phyloP scores from a whole-genome alignment of 2,329 filamentous ascomycete genomes.

The Aspergillus terreus region DNA sequence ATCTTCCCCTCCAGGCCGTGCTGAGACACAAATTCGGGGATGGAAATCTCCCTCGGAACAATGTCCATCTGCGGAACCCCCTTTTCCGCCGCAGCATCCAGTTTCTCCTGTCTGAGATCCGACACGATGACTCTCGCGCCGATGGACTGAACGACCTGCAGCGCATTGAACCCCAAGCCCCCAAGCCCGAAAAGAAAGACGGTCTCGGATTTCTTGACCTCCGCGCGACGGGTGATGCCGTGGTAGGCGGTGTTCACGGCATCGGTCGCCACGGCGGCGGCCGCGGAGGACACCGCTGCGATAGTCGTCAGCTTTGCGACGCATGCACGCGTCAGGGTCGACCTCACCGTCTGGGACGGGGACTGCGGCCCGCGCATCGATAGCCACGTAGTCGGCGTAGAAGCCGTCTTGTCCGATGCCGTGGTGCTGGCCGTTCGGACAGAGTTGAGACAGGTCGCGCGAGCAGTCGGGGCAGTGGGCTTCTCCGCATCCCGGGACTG shows the following conservation, averaged over 20 bases:
- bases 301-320: not conserved
- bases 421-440: slow-evolving; percentile 32
- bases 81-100: slow-evolving; percentile 24
- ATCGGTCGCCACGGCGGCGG: slow-evolving; percentile 40
- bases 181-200: slow-evolving; percentile 42
- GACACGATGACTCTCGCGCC: slow-evolving; percentile 43
- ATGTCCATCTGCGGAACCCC: slow-evolving; percentile 31
- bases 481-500: slow-evolving; percentile 25
- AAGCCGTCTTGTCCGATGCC: slow-evolving; percentile 45
- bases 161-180: slow-evolving; percentile 41
- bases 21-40: slow-evolving; percentile 27
- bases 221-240: slow-evolving; percentile 34
- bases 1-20: slow-evolving; percentile 20
- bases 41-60: slow-evolving; percentile 25
- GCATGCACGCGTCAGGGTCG: not conserved
- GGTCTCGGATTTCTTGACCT: slow-evolving; percentile 34
- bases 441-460: slow-evolving; percentile 33
- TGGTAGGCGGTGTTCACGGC: slow-evolving; percentile 42
- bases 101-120: slow-evolving; percentile 31
- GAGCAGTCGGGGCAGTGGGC: slow-evolving; percentile 37
- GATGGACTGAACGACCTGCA: slow-evolving; percentile 45
- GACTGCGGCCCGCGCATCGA: slow-evolving; percentile 22
- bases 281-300: slow-evolving; percentile 17
- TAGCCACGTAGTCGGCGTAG: slow-evolving; percentile 38
- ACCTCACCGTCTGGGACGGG: slow-evolving; percentile 12